Evolutionary conservation across 192 early-diverging fungal genomes (phyloP).

Genomic region (Spizellomyces sp.): DNA sequence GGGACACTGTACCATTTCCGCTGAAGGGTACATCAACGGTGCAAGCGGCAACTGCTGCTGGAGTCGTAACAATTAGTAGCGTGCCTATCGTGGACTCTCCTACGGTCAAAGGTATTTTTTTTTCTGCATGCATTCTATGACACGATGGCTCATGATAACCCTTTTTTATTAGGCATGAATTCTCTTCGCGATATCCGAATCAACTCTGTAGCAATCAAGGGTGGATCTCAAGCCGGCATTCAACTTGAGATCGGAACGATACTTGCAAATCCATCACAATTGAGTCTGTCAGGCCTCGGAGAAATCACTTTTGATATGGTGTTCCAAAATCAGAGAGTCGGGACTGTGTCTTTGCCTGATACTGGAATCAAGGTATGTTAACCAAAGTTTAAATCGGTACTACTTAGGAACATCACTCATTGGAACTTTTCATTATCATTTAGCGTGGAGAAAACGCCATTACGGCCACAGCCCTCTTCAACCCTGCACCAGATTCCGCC

Average conservation of each 20-base stretch:
- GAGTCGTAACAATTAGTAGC: background rate
- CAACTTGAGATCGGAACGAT: background rate
- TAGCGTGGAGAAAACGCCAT: background rate
- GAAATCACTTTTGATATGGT: slow-evolving; percentile 3
- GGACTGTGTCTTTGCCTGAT: slow-evolving; percentile 3
- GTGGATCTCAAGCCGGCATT: background rate
- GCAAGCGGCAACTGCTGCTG: slow-evolving; percentile 1
- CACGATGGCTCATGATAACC: no score
- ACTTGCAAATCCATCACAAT: background rate
- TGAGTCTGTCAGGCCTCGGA: background rate
- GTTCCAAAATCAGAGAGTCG: slow-evolving; percentile 2
- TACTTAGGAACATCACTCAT: no score
- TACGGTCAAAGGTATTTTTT: background rate
- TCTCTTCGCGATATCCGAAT: background rate
- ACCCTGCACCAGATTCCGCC: background rate
- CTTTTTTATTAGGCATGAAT: background rate
- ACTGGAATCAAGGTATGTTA: slow-evolving; percentile 4
- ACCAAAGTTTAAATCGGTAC: no score
- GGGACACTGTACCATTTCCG: slow-evolving; percentile 4
- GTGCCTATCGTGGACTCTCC: background rate
- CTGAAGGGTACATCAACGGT: background rate
- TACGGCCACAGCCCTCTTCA: background rate
- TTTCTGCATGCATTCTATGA: no score
- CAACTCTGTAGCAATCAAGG: background rate
- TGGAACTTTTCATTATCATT: no score